These are phyloP conservation scores for Pseudonectria foliicola DNA, from an alignment of 2,329 filamentous ascomycete species.

Conservation along the genomic window DNA sequence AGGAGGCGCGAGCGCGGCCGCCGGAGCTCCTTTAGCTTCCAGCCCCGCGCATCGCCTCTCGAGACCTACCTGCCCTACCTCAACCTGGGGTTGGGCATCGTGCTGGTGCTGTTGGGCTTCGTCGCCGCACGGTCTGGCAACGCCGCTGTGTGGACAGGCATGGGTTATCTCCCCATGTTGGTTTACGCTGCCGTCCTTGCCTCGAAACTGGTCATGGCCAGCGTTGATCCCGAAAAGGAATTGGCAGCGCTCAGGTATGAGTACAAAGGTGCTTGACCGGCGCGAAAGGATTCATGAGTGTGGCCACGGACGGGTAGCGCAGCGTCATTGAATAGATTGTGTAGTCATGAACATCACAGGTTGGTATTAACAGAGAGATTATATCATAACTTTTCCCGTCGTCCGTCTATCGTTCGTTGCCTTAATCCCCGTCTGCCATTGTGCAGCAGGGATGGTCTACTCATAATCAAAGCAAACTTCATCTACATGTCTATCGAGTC, in stretches of 20 bases:
- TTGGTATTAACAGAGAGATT: too few species aligned
- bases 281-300: too few species aligned
- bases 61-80: constrained; percentile 52
- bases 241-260: constrained; percentile 55
- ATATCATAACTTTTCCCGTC: too few species aligned
- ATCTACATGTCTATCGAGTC: constrained; percentile 72
- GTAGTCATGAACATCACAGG: constrained; percentile 1
- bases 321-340: neutral
- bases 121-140: constrained; percentile 27
- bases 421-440: constrained; percentile 6
- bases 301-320: too few species aligned
- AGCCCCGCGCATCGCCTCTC: constrained; percentile 37
- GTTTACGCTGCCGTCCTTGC: constrained; percentile 55
- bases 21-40: constrained; percentile 15
- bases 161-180: constrained; percentile 46
- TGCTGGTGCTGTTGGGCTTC: constrained; percentile 43
- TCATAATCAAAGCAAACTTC: constrained; percentile 18
- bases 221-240: constrained; percentile 61
- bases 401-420: too few species aligned
- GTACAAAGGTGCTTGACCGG: constrained; percentile 55
- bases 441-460: constrained; percentile 6
- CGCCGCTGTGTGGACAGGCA: constrained; percentile 32
- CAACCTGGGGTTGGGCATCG: constrained; percentile 48
- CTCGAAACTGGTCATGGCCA: constrained; percentile 58
- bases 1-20: constrained; percentile 8